Evolutionary conservation across 148 eudicot genomes (phyloP).

Genomic region (Heliamphora exappendiculata): DNA sequence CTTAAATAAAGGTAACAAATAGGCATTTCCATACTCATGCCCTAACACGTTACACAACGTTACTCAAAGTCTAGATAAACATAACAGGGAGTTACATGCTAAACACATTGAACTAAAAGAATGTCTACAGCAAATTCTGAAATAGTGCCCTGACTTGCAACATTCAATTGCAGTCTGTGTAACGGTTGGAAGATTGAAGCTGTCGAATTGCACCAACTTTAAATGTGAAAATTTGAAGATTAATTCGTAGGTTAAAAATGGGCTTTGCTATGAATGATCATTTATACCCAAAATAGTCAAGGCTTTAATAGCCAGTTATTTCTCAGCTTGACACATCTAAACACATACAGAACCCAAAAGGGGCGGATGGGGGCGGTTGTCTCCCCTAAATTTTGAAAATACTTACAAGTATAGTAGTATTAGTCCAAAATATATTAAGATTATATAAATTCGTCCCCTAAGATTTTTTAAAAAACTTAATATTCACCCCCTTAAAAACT

Average conservation of each 20-base stretch:
- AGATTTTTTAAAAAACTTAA: no score
- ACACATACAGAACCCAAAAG: no score
- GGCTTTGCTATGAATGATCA: background rate
- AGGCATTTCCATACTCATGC: background rate
- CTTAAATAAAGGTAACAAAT: no score
- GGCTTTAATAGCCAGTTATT: background rate
- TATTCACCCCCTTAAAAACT: no score
- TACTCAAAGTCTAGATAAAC: background rate
- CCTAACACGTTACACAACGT: background rate
- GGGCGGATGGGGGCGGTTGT: no score
- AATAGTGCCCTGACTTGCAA: no score
- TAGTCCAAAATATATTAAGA: no score
- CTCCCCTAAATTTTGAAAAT: no score
- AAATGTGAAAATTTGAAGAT: no score
- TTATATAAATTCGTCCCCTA: no score
- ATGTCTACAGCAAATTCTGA: background rate
- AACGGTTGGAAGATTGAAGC: background rate
- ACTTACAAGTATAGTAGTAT: no score
- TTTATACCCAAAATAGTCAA: background rate
- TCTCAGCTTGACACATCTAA: background rate
- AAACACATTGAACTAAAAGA: background rate
- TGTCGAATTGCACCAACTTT: background rate
- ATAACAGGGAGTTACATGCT: no score
- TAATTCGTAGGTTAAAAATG: background rate
- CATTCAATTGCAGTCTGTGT: background rate